Evolutionary conservation across 768 basidiomycete species (phyloP).

Genomic region (Phlegmacium glaucopus): DNA sequence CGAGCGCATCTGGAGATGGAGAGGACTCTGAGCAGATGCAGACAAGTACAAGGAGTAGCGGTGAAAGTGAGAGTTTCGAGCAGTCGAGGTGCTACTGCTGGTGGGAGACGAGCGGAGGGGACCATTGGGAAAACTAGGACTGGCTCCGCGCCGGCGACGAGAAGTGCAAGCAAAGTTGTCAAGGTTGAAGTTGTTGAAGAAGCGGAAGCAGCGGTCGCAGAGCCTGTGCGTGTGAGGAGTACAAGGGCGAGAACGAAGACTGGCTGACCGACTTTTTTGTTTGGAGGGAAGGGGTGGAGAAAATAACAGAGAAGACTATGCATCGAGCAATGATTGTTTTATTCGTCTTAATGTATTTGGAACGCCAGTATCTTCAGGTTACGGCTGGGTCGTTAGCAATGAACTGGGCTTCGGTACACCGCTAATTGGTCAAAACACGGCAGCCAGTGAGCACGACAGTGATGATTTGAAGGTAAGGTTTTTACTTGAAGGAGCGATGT

Average conservation of each 20-base stretch:
- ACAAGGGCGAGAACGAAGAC: slow-evolving; percentile 32
- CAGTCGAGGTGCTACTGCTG: slow-evolving; percentile 20
- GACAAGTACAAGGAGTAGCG: slow-evolving; percentile 14
- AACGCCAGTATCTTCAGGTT: too few species aligned
- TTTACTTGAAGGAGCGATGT: too few species aligned
- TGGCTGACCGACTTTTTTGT: slow-evolving; percentile 7
- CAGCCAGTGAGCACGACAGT: too few species aligned
- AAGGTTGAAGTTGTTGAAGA: slow-evolving; percentile 22
- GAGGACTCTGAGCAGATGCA: slow-evolving; percentile 6
- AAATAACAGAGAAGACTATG: background rate
- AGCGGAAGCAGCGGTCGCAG: slow-evolving; percentile 15
- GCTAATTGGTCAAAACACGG: too few species aligned
- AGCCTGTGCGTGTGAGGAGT: slow-evolving; percentile 16
- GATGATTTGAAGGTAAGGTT: too few species aligned
- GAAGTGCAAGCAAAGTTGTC: background rate
- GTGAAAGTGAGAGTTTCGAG: slow-evolving; percentile 30
- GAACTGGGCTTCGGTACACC: too few species aligned
- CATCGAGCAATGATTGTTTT: too few species aligned
- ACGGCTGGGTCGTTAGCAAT: too few species aligned
- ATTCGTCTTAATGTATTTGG: too few species aligned
- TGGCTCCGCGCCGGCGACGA: background rate
- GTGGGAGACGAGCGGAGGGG: too few species aligned
- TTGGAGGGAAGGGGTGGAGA: too few species aligned
- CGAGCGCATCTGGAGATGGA: slow-evolving; percentile 5
- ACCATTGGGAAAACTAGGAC: slow-evolving; percentile 1